Conservation (phyloP, 2,329 filamentous ascomycete genomes). For the Coniochaeta sp. region DNA sequence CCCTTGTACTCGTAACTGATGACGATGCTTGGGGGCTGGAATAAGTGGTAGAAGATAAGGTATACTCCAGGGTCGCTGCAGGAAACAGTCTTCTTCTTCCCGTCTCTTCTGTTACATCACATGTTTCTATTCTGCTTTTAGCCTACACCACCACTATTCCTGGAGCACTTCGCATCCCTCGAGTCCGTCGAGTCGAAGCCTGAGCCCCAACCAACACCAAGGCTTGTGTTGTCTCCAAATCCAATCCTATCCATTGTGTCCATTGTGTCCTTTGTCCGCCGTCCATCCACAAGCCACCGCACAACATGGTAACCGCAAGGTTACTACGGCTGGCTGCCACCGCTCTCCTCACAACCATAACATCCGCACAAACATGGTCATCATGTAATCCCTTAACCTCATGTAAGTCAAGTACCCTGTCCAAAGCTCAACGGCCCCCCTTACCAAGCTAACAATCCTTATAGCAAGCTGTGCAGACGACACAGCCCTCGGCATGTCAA, state of each 20-base stretch:
- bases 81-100: not conserved
- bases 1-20: not conserved
- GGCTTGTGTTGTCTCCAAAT: not conserved
- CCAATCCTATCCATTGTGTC: not conserved
- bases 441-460: slow-evolving; percentile 6
- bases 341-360: slow-evolving; percentile 11
- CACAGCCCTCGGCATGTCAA: slow-evolving; percentile 74
- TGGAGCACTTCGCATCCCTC: not conserved
- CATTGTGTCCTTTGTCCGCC: not conserved
- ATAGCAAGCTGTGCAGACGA: slow-evolving; percentile 61
- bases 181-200: not conserved
- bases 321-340: slow-evolving; percentile 11
- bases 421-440: slow-evolving; percentile 3
- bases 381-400: slow-evolving; percentile 21
- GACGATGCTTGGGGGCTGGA: not conserved
- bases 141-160: not conserved
- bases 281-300: not conserved
- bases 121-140: not conserved
- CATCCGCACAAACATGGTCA: slow-evolving; percentile 22
- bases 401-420: slow-evolving; percentile 17
- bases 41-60: not conserved
- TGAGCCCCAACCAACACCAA: not conserved
- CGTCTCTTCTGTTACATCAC: not conserved
- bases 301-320: slow-evolving; percentile 13
- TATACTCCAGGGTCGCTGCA: not conserved